Evolutionary conservation across 164 flowering plant species (phyloP), one percentile per base, ranked within the genome.

Genomic region (Liquidambar formosana): DNA sequence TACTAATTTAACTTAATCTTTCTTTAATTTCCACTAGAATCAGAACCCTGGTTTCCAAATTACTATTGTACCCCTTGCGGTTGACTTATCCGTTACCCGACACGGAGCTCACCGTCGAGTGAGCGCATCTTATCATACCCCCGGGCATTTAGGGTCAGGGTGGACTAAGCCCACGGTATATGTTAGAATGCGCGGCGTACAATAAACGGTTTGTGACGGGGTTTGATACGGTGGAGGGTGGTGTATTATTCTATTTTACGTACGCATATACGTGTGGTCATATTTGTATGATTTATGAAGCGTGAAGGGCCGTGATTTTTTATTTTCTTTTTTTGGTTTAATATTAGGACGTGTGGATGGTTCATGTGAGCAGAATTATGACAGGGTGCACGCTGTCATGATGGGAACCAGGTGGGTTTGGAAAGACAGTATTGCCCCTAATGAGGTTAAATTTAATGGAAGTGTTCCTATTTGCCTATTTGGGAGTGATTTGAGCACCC

Each of bases 71-170:
- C 22, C 66, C 75, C 21, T 51, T 26, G 52, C 62, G 33, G 75
- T 73, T 73, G 75, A 54, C 58, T 54, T 54, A 22, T 22, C 58
- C 58, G 28, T 54, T 54, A 54, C 22, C 14, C 15, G 14, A 54
- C 58, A n/a, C 2, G 58, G 41, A 33, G 6, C 41, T 33, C 4
- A 33, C 41, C 41, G 41, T 33, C 41, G 41, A 33, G n/a, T 6
- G 6, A 2, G 41, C 41, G 41, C 41, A 33, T 33, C 6, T 33
- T 33, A 33, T 2, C 41, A 6, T n/a, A n/a, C n/a, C 4, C 41
- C 41, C 41, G 41, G 41, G 4, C 6, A 2, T 33, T 33, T 33
- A 33, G 41, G 4, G 6, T 2, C 6, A 2, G 41, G 41, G 4
- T 33, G 2, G 41, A 33, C 41, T 2, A 6, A 33, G 6, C 4